phyloP scores from a whole-genome alignment of 495 filamentous ascomycete genomes.

The Elasticomyces elasticus region DNA sequence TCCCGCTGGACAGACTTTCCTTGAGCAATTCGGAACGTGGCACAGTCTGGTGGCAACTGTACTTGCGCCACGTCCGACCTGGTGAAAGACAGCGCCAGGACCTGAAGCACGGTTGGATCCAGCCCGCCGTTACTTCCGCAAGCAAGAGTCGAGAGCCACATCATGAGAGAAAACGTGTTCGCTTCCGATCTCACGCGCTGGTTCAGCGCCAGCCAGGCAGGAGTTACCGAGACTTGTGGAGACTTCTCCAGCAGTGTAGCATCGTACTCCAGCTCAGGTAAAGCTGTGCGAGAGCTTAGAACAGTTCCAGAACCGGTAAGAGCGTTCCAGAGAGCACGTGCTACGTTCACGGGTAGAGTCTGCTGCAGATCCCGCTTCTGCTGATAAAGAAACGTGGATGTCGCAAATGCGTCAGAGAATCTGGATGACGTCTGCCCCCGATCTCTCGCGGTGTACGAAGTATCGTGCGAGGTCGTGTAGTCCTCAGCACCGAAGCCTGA shows the following conservation, averaged over 20 bases:
- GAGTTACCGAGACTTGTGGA: not conserved
- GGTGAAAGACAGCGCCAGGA: constrained; percentile 11
- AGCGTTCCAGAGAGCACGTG: not conserved
- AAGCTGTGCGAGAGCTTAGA: no score
- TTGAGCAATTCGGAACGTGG: not conserved
- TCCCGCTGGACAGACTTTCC: not conserved
- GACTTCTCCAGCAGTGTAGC: not conserved
- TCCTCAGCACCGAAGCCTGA: constrained; percentile 46
- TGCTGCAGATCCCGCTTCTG: not conserved
- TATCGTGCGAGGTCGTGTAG: constrained; percentile 32
- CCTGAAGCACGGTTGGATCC: constrained; percentile 16
- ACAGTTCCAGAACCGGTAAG: not conserved
- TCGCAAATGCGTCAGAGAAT: not conserved
- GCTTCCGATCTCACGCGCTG: not conserved
- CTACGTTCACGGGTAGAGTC: not conserved
- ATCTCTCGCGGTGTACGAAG: constrained; percentile 23
- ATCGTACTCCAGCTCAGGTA: not conserved
- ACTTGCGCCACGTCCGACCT: not conserved
- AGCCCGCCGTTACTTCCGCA: not conserved
- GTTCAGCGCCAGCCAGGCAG: not conserved
- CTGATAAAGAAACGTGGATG: not conserved
- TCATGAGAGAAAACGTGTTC: constrained; percentile 17
- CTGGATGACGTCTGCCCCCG: not conserved
- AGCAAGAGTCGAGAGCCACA: constrained; percentile 22
- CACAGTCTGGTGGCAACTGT: not conserved